Base-by-base conservation (phyloP, 2,329 filamentous ascomycete genomes). In the Teratosphaeriaceae sp. region DNA sequence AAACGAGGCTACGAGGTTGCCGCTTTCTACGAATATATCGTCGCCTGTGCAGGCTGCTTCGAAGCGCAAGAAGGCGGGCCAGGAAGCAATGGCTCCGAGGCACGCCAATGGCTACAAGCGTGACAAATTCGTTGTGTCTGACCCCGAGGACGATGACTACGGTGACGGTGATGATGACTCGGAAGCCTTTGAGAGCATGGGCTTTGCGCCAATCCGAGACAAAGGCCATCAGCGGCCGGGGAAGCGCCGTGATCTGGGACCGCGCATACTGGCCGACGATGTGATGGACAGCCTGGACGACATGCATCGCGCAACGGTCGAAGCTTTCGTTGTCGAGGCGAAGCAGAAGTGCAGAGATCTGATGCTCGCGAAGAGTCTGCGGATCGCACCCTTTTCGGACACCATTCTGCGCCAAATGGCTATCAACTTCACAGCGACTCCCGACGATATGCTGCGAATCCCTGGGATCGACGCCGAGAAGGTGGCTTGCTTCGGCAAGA, bases 351-450 rank as follows among this genome's bases (percentile, higher is more conserved):
- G 83, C 52, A 77, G 81, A 53, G 67, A 72, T 1, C 69, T 89
- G 19, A 75, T 82, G 53, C 76, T 79, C 48, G 69, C 70, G 19
- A 76, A 77, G 39, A 68, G 70, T 3, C 63, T 84, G 23, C 73
- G 77, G 7, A 68, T 71, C 18, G 72, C 75, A 3, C 72, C 73
- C 1, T 92, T 92, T 58, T 80, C 79, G 0, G 82, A 88, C 47
- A 72, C 71, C 18, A 73, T 86, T 12, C 73, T 88, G 39, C 78
- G 81, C 26, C 76, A 83, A 52, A 89, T 92, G 83, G 82, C 78
- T 11, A 78, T 88, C 38, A 65, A 71, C 24, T 84, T 84, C 71
- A 85, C 84, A 1, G 71, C 68, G 6, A 78, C 71, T 7, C 55
- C 78, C 8, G 73, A 76, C 13, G 68, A 79, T 44, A 84, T 92